Conservation (phyloP, 257 asterid genomes). For the Leonotis leonurus region DNA sequence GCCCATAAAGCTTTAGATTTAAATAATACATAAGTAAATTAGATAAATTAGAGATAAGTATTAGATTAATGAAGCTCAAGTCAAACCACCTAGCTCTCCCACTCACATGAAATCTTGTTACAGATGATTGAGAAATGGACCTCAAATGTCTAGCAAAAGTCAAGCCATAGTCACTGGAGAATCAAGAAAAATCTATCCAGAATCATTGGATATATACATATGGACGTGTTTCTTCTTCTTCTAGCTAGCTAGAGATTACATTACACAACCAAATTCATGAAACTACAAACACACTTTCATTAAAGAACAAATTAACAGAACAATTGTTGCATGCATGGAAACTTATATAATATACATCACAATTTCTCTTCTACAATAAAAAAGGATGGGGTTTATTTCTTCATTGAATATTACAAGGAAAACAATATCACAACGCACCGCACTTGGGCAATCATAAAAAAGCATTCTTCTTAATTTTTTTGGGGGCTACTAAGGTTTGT, state of each 20-base stretch:
- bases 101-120: too few species aligned
- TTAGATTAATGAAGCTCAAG: too few species aligned
- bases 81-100: too few species aligned
- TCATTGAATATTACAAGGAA: neutral
- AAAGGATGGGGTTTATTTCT: neutral
- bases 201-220: neutral
- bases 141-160: too few species aligned
- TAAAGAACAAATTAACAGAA: neutral
- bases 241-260: neutral
- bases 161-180: too few species aligned
- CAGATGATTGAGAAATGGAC: too few species aligned
- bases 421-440: neutral
- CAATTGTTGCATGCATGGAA: conserved; percentile 23
- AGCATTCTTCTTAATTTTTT: neutral
- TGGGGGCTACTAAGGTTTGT: neutral
- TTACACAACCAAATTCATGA: neutral
- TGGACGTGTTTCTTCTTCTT: neutral
- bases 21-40: too few species aligned
- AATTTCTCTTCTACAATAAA: neutral
- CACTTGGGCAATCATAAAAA: neutral
- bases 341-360: neutral
- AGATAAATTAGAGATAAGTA: too few species aligned
- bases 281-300: conserved; percentile 7
- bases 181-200: neutral
- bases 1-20: too few species aligned